Percentiles rank a stretch among this genome's conserved stretches.
phyloP scores from a whole-genome alignment of 2,329 filamentous ascomycete species.

The Claviceps paspali region DNA sequence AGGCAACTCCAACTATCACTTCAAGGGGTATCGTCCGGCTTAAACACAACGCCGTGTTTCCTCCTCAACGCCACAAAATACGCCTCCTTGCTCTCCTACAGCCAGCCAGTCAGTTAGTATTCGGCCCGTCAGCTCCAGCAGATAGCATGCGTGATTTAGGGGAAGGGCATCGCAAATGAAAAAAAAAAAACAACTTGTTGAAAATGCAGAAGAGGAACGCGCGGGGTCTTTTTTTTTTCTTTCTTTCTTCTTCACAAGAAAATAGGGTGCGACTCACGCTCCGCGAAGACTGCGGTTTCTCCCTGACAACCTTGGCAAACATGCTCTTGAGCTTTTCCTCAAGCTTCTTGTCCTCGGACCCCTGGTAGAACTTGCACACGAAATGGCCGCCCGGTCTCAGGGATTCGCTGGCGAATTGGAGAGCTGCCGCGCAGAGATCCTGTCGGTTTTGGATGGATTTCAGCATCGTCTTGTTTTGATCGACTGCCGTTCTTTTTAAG shows the following conservation, averaged over 20 bases:
- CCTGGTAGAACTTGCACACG: conserved; percentile 96
- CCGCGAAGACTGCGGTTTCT: conserved; percentile 85
- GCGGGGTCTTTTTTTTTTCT: too few species aligned
- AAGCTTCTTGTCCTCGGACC: conserved; percentile 65
- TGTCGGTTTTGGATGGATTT: conserved; percentile 20
- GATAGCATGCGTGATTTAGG: too few species aligned
- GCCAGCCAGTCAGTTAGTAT: background rate
- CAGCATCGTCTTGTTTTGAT: background rate
- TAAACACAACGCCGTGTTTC: conserved; percentile 29
- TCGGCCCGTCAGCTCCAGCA: too few species aligned
- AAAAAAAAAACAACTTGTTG: background rate
- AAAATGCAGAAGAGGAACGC: background rate
- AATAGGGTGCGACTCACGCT: conserved; percentile 42
- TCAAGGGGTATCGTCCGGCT: conserved; percentile 3
- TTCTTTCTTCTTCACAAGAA: background rate
- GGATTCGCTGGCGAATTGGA: conserved; percentile 74
- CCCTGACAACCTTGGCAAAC: conserved; percentile 66
- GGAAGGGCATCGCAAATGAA: too few species aligned
- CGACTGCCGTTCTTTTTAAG: background rate
- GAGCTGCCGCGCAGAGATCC: conserved; percentile 80
- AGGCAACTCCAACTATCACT: background rate
- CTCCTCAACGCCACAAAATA: conserved; percentile 71
- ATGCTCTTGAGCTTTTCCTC: conserved; percentile 60
- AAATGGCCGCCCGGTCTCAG: conserved; percentile 75
- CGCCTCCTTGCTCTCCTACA: conserved; percentile 47